These are phyloP conservation scores for Ascosphaera apis DNA, from an alignment of 2,329 filamentous ascomycete species.

Conservation along the genomic window DNA sequence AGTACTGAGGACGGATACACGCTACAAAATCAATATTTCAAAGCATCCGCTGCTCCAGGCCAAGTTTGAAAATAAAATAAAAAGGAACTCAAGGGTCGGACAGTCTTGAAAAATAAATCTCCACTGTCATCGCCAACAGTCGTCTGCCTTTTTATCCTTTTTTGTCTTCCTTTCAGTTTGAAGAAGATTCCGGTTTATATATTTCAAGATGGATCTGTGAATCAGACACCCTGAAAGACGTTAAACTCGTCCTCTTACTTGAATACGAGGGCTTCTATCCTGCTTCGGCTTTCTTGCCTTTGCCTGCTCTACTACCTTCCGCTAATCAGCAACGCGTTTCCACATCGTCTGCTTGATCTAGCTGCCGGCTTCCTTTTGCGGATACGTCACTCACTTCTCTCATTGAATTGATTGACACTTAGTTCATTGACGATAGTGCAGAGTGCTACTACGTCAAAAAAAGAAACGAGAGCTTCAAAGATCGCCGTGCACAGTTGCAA, in stretches of 20 bases:
- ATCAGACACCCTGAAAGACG: neutral
- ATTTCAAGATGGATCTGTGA: neutral
- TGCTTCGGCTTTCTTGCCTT: neutral
- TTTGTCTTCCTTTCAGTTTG: neutral
- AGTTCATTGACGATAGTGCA: too few relatives aligned
- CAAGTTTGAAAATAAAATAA: neutral
- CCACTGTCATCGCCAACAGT: neutral
- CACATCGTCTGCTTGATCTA: too few relatives aligned
- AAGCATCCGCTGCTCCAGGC: too few relatives aligned
- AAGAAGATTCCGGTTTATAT: neutral
- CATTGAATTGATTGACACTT: too few relatives aligned
- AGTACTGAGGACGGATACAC: neutral
- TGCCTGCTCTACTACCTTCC: neutral
- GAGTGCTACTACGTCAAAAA: too few relatives aligned
- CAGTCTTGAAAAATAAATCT: neutral
- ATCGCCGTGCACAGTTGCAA: too few relatives aligned
- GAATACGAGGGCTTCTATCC: neutral
- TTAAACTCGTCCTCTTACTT: neutral
- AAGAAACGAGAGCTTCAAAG: too few relatives aligned
- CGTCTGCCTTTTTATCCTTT: neutral
- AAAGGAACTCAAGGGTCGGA: neutral
- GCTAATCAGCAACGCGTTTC: too few relatives aligned
- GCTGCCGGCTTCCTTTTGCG: too few relatives aligned
- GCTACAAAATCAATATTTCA: too few relatives aligned
- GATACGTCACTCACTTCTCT: too few relatives aligned